Evolutionary conservation across 495 filamentous ascomycete genomes (phyloP), one percentile per base, ranked within the genome.

Genomic region (Geoglossum glabrum): DNA sequence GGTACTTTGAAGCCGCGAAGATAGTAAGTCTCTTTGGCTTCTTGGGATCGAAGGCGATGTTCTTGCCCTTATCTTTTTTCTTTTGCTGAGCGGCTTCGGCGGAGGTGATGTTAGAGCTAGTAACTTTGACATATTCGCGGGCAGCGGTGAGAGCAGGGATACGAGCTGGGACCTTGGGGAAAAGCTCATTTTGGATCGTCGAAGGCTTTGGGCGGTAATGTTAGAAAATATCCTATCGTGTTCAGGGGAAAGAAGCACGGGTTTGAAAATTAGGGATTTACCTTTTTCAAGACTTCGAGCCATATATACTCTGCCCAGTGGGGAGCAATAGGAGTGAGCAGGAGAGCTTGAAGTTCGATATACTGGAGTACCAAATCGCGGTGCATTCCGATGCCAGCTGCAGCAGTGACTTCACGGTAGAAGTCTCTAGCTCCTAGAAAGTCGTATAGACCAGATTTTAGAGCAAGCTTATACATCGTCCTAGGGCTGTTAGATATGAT

Each of bases 221-320:
- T 31, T 17, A 21, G 27, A 54, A 9, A 17, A 28, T 21, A 4
- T 45, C n/a, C 43, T n/a, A 15, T 54, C n/a, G 40, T 21, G 2
- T 21, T 21, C n/a, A 21, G 40, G 10, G n/a, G 23, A 9, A 45
- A 5, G 40, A 0, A 21, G 17, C 5, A 19, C 5, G n/a, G 10
- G 26, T 38, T 31, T 33, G 23, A 3, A 17, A 33, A 15, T 23
- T 3, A 27, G 4, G 1, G 5, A 7, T 25, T 31, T 59, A 79
- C 76, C 70, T 94, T 84, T 60, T 80, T 76, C 59, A 98, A 81
- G 11, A 96, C 76, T 69, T 96, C 88, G 38, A 81, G 78, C 86
- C 87, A 97, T 64, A 98, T 79, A 67, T 93, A 86, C 63, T 97
- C 92, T 55, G 87, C 75, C 85, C 88, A 98, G 72, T 98, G 92